Percentiles rank a stretch among this genome's conserved stretches.
Evolutionary conservation across 495 filamentous ascomycete genomes (phyloP).

Genomic region (Chaetomium cochliodes): DNA sequence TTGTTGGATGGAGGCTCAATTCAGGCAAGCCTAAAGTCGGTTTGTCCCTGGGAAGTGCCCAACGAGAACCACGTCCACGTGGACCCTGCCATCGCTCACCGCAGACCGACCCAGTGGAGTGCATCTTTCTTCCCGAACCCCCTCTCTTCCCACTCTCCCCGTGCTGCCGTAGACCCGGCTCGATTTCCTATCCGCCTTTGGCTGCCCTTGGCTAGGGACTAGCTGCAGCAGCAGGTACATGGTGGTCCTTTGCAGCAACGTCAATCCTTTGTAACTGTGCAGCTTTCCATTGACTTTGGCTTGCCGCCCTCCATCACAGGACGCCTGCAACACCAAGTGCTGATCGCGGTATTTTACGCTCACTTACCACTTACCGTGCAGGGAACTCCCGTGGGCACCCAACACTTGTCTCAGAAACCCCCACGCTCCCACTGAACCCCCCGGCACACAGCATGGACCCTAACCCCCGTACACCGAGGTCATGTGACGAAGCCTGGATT

Average conservation of each 20-base stretch:
- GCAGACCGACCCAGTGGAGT: constrained; percentile 30
- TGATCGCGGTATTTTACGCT: constrained; percentile 5
- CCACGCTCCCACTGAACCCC: constrained; percentile 1
- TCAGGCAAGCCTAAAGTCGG: constrained; percentile 13
- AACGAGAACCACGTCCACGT: constrained; percentile 18
- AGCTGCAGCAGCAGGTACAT: neutral
- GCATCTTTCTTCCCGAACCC: neutral
- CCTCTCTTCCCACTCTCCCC: neutral
- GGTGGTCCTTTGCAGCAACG: neutral
- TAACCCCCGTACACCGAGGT: constrained; percentile 1
- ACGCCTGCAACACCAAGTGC: neutral
- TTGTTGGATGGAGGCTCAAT: constrained; percentile 14
- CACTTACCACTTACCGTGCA: neutral
- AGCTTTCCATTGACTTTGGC: neutral
- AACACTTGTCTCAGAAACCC: constrained; percentile 7
- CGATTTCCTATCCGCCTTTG: neutral
- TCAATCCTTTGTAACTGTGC: neutral
- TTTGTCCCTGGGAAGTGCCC: constrained; percentile 7
- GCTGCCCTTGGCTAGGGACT: neutral
- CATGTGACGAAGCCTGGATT: constrained; percentile 1
- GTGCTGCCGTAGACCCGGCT: neutral
- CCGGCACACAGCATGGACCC: neutral
- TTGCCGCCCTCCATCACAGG: neutral
- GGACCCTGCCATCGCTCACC: constrained; percentile 29
- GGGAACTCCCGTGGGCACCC: neutral